Percentiles rank a stretch among this genome's conserved stretches.
phyloP scores from a whole-genome alignment of 2,329 filamentous ascomycete genomes.

The Botryotinia calthae region DNA sequence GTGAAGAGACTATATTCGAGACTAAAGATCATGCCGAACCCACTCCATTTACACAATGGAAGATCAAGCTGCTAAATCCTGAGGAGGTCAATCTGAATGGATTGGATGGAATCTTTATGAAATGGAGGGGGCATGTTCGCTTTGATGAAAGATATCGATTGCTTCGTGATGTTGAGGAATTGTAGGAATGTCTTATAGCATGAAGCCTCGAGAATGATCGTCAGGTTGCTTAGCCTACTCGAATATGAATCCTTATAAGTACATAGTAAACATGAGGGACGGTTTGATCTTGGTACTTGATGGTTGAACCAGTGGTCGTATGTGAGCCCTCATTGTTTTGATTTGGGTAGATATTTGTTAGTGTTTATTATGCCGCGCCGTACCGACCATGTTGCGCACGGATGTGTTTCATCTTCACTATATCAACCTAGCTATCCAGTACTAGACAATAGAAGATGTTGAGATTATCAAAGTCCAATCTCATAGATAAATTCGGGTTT shows the following conservation, averaged over 20 bases:
- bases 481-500: too few species aligned
- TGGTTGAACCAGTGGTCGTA: background rate
- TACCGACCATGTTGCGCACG: background rate
- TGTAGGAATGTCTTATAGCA: background rate
- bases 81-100: background rate
- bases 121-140: slow-evolving; percentile 10
- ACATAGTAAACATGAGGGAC: background rate
- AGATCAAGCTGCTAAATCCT: slow-evolving; percentile 12
- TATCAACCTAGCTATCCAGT: too few species aligned
- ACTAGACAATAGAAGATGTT: too few species aligned
- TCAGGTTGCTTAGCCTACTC: background rate
- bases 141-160: background rate
- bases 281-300: background rate
- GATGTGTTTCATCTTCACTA: too few species aligned
- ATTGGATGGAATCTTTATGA: background rate
- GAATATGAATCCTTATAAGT: background rate
- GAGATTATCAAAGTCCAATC: too few species aligned
- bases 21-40: slow-evolving; percentile 10
- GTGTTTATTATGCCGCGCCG: background rate
- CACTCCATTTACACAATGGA: slow-evolving; percentile 14
- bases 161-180: background rate
- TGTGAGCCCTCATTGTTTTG: background rate
- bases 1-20: slow-evolving; percentile 14
- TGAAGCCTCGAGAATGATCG: background rate
- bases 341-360: too few species aligned